Base-by-base conservation (phyloP, 2,329 filamentous ascomycete species). In the Botrytis hyacinthi region DNA sequence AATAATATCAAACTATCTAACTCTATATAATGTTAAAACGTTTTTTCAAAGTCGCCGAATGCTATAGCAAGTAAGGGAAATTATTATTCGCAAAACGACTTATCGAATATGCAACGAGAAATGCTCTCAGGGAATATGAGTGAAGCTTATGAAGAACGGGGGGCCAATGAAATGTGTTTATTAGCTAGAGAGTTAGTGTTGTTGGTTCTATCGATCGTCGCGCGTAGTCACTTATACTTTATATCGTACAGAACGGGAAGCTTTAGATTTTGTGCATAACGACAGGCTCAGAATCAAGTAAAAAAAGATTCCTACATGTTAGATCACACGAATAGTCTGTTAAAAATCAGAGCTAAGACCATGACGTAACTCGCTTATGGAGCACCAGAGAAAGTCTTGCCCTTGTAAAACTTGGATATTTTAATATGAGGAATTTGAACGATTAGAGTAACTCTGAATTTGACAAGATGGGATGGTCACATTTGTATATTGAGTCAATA, bases 41-140 rank as follows among this genome's bases (percentile, higher is more conserved):
- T n/a, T n/a, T 5, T 51, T 14, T 3, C 1, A 18, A n/a, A n/a
- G 10, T n/a, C 48, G 48, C 0, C 4, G 26, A n/a, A n/a, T n/a
- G 1, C 14, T 51, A 48, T 48, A 26, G 46, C 44, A 22, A 46
- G 0, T 46, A 48, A 48, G 22, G 8, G 2, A 4, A 22, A 9
- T 26, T 48, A 8, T 22, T 46, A 20, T 20, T 10, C 8, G 44
- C n/a, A 18, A 29, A 7, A 57, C 14, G 2, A 57, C 7, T 32
- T 4, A 18, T n/a, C 6, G 4, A n/a, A 29, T 57, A 29, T 32
- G 3, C 14, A 57, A 8, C 1, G 6, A 29, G n/a, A 29, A 3
- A 8, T 32, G 14, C 51, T 32, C 14, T 18, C 7, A 29, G 6
- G 5, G 7, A 29, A 57, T 29, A 57, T 9, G 0, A 29, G 12